Conservation (phyloP, 2,329 filamentous ascomycete genomes). For the Xylaria sp. region DNA sequence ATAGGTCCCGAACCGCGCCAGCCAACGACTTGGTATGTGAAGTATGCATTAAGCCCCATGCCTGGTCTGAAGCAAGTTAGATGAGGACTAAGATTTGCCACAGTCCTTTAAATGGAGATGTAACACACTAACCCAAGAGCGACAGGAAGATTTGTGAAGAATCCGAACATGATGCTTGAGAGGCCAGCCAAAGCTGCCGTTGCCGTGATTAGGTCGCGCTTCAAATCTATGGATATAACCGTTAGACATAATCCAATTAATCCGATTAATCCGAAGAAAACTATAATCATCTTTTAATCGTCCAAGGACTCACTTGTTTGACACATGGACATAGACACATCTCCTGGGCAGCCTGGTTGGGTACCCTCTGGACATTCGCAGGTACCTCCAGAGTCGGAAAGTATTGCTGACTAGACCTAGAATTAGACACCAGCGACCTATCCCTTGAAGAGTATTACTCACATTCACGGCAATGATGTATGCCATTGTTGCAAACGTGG, state of each 20-base stretch:
- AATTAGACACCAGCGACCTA: constrained; percentile 1
- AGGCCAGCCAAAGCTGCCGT: constrained; percentile 82
- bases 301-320: constrained; percentile 49
- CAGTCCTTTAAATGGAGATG: not conserved
- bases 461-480: constrained; percentile 82
- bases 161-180: constrained; percentile 76
- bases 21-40: constrained; percentile 70
- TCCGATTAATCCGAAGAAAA: not conserved
- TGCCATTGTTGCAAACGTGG: constrained; percentile 82
- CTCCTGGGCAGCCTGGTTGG: constrained; percentile 54
- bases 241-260: constrained; percentile 16
- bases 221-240: constrained; percentile 54
- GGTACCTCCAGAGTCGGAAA: constrained; percentile 77
- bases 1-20: constrained; percentile 62
- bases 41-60: constrained; percentile 72
- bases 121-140: constrained; percentile 68
- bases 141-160: constrained; percentile 82
- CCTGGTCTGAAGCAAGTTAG: constrained; percentile 55
- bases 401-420: constrained; percentile 65
- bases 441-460: constrained; percentile 29
- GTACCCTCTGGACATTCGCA: constrained; percentile 65
- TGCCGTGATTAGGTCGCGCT: constrained; percentile 80
- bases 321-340: constrained; percentile 51
- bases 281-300: no score
- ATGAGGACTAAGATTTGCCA: no score